Base-by-base conservation (phyloP, 1,284 basidiomycete species). In the Ustilago vetiveriae region DNA sequence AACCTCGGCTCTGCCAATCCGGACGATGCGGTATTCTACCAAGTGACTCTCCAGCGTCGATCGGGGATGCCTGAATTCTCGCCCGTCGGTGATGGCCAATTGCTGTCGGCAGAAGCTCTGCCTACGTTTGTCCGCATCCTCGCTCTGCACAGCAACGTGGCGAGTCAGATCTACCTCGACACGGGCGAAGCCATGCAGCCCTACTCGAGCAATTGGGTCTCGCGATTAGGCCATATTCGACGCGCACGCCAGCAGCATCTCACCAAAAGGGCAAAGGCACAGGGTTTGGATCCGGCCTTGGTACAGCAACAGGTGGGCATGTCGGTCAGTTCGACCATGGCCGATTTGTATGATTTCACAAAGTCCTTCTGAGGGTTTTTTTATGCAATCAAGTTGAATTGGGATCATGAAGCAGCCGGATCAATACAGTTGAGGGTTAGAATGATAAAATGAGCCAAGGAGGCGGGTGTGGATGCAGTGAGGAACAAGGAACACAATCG, bases 101-200 rank as follows among this genome's bases (percentile, higher is more conserved):
- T 82, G 26, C 50, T 82, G 14, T 75, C 71, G 13, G 76, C 75
- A 11, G 70, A 66, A 16, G 63, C 74, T 5, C 47, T 82, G 33
- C 62, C 80, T 1, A 59, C 35, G 47, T 81, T 82, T 54, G 79
- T 82, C 5, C 50, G 80, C 17, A 74, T 74, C 40, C 43, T 82
- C 16, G 77, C 77, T 14, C 62, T 82, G 57, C 72, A 80, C 40
- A 67, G 69, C 44, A 78, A 79, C 44, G 60, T 81, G 14, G 76
- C 80, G 43, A 76, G 76, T 41, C 80, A 80, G 54, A 81, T 82
- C 48, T 78, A 69, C 39, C 39, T 76, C 27, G 79, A 78, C 37
- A 80, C 80, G 39, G 79, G 72, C 43, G 75, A 76, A 37, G 73
- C 72, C 3, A 76, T 78, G 77, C 71, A 73, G 50, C 74, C 75